A percentile compares a stretch with the other conserved stretches of the same genome.
phyloP scores from a whole-genome alignment of 179 eudicot species.

The Beta macrorhiza region DNA sequence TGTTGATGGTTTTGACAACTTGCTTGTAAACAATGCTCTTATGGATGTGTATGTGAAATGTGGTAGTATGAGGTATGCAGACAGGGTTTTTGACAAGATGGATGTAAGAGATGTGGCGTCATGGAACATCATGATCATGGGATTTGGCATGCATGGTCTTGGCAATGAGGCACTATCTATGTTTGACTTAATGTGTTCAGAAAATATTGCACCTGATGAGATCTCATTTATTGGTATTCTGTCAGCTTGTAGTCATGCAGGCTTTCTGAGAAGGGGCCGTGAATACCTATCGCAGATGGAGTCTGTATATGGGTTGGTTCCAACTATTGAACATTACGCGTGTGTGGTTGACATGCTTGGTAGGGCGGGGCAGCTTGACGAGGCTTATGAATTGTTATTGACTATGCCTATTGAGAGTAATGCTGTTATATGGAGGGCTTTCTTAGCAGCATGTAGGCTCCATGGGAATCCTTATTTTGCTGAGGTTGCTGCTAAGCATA shows the following conservation, averaged over 20 bases:
- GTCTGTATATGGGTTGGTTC: constrained; percentile 44
- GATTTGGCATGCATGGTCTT: constrained; percentile 56
- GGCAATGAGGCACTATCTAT: constrained; percentile 46
- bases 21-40: constrained; percentile 55
- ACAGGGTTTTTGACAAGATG: constrained; percentile 27
- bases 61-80: constrained; percentile 42
- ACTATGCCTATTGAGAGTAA: constrained; percentile 44
- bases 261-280: constrained; percentile 52
- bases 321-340: constrained; percentile 57
- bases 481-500: constrained; percentile 52
- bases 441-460: constrained; percentile 33
- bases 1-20: constrained; percentile 19
- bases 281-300: constrained; percentile 48
- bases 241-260: constrained; percentile 64
- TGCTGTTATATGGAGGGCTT: constrained; percentile 56
- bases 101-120: constrained; percentile 46
- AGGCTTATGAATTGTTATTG: constrained; percentile 58
- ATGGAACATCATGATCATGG: constrained; percentile 75
- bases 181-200: constrained; percentile 48
- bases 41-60: constrained; percentile 60
- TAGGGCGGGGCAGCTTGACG: constrained; percentile 49
- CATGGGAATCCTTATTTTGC: constrained; percentile 33
- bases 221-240: constrained; percentile 54
- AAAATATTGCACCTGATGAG: constrained; percentile 46
- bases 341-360: constrained; percentile 75